A percentile compares a stretch with the other conserved stretches of the same genome.
Evolutionary conservation across 768 basidiomycete species (phyloP).

Genomic region (Leccinum imitatum): DNA sequence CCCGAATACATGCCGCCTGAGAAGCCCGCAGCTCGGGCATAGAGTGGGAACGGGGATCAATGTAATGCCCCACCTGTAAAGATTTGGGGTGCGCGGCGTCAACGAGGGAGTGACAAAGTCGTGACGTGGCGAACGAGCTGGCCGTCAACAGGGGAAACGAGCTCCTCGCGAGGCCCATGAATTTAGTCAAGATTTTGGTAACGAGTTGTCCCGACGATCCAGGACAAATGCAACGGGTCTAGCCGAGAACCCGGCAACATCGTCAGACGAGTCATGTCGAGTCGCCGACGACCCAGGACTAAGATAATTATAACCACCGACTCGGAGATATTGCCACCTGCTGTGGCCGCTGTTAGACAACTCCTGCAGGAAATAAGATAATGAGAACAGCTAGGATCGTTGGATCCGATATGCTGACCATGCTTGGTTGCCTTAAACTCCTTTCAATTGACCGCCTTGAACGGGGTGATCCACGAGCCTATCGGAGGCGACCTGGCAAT

Average conservation of each 20-base stretch:
- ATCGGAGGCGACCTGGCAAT: background rate
- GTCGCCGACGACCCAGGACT: background rate
- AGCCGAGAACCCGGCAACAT: background rate
- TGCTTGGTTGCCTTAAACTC: background rate
- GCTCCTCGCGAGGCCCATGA: constrained; percentile 2
- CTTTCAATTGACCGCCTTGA: background rate
- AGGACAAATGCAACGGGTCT: background rate
- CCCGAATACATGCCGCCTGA: constrained; percentile 6
- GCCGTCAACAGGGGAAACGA: background rate
- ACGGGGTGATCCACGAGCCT: background rate
- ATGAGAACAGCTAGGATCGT: background rate
- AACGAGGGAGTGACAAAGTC: constrained; percentile 1
- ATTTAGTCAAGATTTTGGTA: background rate
- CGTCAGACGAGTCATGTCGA: background rate
- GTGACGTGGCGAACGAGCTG: constrained; percentile 2
- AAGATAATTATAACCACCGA: background rate
- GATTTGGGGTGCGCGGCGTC: constrained; percentile 4
- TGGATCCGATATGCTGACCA: background rate
- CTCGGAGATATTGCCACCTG: background rate
- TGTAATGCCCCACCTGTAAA: constrained; percentile 7
- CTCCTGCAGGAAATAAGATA: background rate
- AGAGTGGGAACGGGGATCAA: constrained; percentile 18
- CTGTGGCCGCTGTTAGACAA: background rate
- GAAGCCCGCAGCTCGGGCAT: constrained; percentile 20
- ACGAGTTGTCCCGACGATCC: background rate